Base-by-base conservation (phyloP, 1,284 basidiomycete genomes). In the Schizophyllum commune region DNA sequence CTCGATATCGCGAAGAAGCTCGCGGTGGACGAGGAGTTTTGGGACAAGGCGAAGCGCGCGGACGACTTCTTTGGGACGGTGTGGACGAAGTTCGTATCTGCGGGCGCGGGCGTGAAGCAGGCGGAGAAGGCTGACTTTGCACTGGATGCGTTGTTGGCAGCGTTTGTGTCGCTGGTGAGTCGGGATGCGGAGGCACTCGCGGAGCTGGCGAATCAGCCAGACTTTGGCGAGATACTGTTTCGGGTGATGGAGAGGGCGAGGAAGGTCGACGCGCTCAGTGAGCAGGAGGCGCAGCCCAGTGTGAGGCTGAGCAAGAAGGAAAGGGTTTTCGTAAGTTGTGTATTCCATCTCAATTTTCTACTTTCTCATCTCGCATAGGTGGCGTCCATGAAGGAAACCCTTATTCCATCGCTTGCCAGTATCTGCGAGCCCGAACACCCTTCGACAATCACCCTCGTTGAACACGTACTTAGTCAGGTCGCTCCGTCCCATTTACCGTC, bases 1-100 rank as follows among this genome's bases (percentile, higher is more conserved):
- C 71, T 89, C 22, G 89, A 92, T 69, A 83, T 92, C 27, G 80
- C 86, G 2, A 83, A 77, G 11, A 90, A 91, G 67, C 73, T 92
- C 8, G 39, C 39, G 88, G 85, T 62, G 85, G 39, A 89, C 65
- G 62, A 72, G 0, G 88, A 89, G n/a, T 92, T 92, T 67, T 77
- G 83, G 20, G 82, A 88, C 4, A 86, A 85, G 67, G 88, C 89
- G 27, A 5, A 87, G 39, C 9, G 85, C 65, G 84, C 86, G 0
- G 83, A 88, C 0, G 89, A 91, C 66, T 89, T 91, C 62, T 77
- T 85, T 27, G 71, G 74, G 13, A 47, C 39, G 13, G 39, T 47
- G 13, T 80, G 79, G 32, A 83, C 86, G 4, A 91, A 88, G 87
- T 27, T 21, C 6, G 53, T 27, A 4, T 3, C 9, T 2, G 19